phyloP scores from a whole-genome alignment of 116 monocot genomes.

The Iris pallida region DNA sequence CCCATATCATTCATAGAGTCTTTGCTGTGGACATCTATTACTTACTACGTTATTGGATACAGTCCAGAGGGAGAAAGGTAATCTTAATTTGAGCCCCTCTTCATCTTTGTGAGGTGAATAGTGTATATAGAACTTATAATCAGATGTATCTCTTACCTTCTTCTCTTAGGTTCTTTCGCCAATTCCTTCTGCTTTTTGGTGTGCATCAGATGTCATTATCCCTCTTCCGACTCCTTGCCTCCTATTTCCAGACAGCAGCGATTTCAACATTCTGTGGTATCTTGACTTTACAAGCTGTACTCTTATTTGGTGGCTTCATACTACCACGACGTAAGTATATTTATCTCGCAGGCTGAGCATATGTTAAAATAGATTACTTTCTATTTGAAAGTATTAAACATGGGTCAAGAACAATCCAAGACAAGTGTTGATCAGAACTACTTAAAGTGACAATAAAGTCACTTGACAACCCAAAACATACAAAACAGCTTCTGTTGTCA shows the following conservation, averaged over 20 bases:
- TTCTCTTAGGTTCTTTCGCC: slow-evolving; percentile 39
- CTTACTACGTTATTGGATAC: slow-evolving; percentile 51
- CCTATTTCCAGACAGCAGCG: slow-evolving; percentile 23
- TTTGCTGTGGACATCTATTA: slow-evolving; percentile 41
- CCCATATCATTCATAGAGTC: slow-evolving; percentile 49
- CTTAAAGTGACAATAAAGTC: no score
- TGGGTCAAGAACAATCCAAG: no score
- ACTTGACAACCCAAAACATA: no score
- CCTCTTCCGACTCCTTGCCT: slow-evolving; percentile 34
- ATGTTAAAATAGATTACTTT: no score
- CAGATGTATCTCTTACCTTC: background rate
- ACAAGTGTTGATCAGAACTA: no score
- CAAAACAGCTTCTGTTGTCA: no score
- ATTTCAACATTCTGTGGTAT: slow-evolving; percentile 11
- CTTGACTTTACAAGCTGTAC: slow-evolving; percentile 10
- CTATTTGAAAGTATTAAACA: no score
- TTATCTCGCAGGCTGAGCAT: no score
- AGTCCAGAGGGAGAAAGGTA: slow-evolving; percentile 43
- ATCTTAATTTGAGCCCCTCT: background rate
- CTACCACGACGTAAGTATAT: slow-evolving; percentile 31
- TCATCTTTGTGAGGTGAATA: background rate
- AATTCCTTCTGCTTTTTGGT: slow-evolving; percentile 38
- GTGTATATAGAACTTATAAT: background rate
- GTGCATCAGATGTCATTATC: slow-evolving; percentile 42
- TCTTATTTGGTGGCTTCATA: slow-evolving; percentile 42